Conservation (phyloP, 2,329 filamentous ascomycete species). For the Neoarthrinium moseri region DNA sequence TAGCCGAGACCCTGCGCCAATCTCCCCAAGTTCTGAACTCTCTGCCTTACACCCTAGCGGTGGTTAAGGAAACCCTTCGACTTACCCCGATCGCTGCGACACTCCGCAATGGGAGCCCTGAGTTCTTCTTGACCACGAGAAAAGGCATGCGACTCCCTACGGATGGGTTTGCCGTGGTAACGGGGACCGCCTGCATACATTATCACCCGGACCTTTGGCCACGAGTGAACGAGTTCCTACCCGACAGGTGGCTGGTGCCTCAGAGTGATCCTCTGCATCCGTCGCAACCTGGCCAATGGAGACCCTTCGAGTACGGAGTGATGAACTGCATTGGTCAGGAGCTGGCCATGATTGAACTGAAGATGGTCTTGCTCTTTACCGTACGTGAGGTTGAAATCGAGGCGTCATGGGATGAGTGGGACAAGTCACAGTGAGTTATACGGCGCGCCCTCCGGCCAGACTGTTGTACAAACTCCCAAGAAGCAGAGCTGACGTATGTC, state of each 20-base stretch:
- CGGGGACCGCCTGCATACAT: conserved; percentile 23
- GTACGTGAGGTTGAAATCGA: conserved; percentile 19
- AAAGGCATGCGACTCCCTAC: conserved; percentile 36
- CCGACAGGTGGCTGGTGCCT: conserved; percentile 38
- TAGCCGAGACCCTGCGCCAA: conserved; percentile 33
- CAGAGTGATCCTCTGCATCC: conserved; percentile 20
- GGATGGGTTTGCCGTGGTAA: conserved; percentile 25
- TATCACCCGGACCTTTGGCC: conserved; percentile 35
- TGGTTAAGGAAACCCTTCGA: conserved; percentile 52
- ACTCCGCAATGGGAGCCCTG: conserved; percentile 28
- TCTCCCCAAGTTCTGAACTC: conserved; percentile 45
- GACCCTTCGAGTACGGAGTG: conserved; percentile 36
- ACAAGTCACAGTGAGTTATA: conserved; percentile 6
- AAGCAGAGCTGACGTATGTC: background rate
- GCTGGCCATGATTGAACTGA: conserved; percentile 33
- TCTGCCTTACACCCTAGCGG: conserved; percentile 48
- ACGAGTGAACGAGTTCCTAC: conserved; percentile 35
- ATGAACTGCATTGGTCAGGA: conserved; percentile 35
- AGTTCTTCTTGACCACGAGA: conserved; percentile 35
- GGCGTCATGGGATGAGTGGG: conserved; percentile 7
- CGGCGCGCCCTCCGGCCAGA: too few species aligned
- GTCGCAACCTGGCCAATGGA: conserved; percentile 23
- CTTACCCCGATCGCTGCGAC: conserved; percentile 46
- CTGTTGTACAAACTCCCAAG: background rate
- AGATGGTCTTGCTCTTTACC: conserved; percentile 23